Conservation (phyloP, 805 yeast species). For the Ogataea chonburiensis region DNA sequence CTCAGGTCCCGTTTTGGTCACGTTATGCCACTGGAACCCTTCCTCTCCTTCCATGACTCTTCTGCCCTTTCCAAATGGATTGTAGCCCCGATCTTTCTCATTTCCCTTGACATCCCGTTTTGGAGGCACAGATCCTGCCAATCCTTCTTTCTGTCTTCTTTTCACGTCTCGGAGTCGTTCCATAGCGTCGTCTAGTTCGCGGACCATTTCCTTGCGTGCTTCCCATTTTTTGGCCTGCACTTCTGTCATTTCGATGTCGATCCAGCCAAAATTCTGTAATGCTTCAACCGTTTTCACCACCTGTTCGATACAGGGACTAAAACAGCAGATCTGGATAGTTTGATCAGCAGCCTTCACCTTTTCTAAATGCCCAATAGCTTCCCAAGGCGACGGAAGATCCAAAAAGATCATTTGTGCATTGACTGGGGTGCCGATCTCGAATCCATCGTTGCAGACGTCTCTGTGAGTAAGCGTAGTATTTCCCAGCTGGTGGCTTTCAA, state of each 20-base stretch:
- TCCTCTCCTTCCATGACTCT: slow-evolving; percentile 87
- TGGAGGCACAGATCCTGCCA: slow-evolving; percentile 45
- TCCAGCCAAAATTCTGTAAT: slow-evolving; percentile 76
- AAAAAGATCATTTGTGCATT: slow-evolving; percentile 76
- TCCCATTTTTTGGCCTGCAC: slow-evolving; percentile 81
- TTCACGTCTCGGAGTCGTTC: slow-evolving; percentile 78
- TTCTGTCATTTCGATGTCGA: slow-evolving; percentile 86
- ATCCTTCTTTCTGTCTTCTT: slow-evolving; percentile 62
- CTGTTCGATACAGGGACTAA: slow-evolving; percentile 97
- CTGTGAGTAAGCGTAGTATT: slow-evolving; percentile 74
- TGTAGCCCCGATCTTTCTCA: slow-evolving; percentile 53
- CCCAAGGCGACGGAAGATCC: slow-evolving; percentile 97
- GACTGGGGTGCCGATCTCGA: slow-evolving; percentile 47
- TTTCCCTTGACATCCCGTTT: slow-evolving; percentile 25
- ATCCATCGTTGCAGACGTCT: slow-evolving; percentile 90
- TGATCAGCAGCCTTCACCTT: slow-evolving; percentile 52
- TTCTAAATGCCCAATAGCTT: slow-evolving; percentile 76
- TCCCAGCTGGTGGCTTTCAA: slow-evolving; percentile 65
- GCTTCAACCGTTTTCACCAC: slow-evolving; percentile 83
- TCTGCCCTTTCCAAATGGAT: slow-evolving; percentile 91
- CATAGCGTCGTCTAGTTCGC: slow-evolving; percentile 76
- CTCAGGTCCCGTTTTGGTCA: slow-evolving; percentile 81
- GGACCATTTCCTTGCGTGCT: slow-evolving; percentile 83
- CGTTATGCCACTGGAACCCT: slow-evolving; percentile 74
- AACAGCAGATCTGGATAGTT: slow-evolving; percentile 81